Percentiles rank a stretch among this genome's conserved stretches.
Evolutionary conservation across 331 rosid species (phyloP).

Genomic region (Pyracantha coccinea): DNA sequence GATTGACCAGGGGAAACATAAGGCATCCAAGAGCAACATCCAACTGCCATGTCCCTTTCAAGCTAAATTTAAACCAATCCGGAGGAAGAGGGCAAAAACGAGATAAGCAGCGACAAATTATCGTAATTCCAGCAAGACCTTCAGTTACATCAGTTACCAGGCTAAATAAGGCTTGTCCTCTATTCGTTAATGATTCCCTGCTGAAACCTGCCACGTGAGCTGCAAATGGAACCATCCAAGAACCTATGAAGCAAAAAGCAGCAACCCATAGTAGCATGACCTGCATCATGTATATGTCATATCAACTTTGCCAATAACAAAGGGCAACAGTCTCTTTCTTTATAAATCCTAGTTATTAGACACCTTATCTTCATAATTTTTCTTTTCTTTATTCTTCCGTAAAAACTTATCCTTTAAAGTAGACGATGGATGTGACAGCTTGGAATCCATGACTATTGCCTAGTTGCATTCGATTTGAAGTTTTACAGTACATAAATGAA

Average conservation of each 20-base stretch:
- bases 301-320: neutral
- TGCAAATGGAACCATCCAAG: conserved; percentile 81
- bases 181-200: conserved; percentile 65
- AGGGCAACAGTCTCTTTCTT: neutral
- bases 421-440: neutral
- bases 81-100: conserved; percentile 82
- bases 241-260: conserved; percentile 90
- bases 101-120: conserved; percentile 68
- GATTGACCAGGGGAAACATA: conserved; percentile 76
- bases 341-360: neutral
- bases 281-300: conserved; percentile 29
- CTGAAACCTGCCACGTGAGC: conserved; percentile 70
- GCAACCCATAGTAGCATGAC: conserved; percentile 95
- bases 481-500: conserved; percentile 1
- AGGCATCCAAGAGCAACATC: conserved; percentile 86
- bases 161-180: conserved; percentile 87
- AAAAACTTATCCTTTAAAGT: neutral
- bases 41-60: conserved; percentile 74
- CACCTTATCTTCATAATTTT: neutral
- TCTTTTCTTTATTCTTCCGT: neutral
- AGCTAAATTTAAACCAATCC: conserved; percentile 84
- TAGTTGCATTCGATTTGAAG: neutral
- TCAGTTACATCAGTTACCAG: conserved; percentile 79
- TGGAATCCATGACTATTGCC: neutral
- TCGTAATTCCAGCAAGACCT: conserved; percentile 77